Evolutionary conservation across 176 grass and related monocot genomes (phyloP).

Genomic region (Oryza punctata): DNA sequence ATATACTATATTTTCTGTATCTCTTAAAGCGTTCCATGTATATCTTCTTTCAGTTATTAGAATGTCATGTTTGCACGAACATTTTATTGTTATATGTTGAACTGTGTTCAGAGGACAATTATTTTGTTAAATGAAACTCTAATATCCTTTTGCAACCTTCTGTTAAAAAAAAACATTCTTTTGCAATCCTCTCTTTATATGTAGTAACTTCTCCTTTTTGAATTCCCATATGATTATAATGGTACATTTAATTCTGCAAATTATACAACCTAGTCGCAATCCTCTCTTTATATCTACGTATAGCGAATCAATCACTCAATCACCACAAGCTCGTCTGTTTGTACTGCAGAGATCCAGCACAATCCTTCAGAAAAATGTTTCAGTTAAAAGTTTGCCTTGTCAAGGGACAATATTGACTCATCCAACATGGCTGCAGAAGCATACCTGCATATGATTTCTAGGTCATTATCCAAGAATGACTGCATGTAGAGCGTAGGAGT

Average conservation of each 20-base stretch:
- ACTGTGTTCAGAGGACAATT: not conserved
- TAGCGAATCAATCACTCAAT: not conserved
- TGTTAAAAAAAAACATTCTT: not conserved
- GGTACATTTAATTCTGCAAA: not conserved
- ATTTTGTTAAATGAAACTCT: not conserved
- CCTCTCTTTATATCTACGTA: no score
- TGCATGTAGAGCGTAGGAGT: not conserved
- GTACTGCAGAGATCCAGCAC: not conserved
- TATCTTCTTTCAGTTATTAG: not conserved
- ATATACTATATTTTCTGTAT: slow-evolving; percentile 14
- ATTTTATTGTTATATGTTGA: not conserved
- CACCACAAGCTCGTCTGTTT: not conserved
- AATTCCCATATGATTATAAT: not conserved
- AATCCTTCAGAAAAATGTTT: not conserved
- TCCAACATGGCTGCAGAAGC: not conserved
- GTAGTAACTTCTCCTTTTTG: not conserved
- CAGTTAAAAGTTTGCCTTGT: not conserved
- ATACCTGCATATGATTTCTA: not conserved
- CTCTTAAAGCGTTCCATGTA: not conserved
- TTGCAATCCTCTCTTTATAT: slow-evolving; percentile 4
- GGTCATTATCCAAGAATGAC: slow-evolving; percentile 17
- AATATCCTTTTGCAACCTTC: not conserved
- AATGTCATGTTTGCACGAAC: not conserved
- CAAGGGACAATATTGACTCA: not conserved
- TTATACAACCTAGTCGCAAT: not conserved